Conservation (phyloP, 2,329 filamentous ascomycete species). For the Talaromyces amestolkiae region DNA sequence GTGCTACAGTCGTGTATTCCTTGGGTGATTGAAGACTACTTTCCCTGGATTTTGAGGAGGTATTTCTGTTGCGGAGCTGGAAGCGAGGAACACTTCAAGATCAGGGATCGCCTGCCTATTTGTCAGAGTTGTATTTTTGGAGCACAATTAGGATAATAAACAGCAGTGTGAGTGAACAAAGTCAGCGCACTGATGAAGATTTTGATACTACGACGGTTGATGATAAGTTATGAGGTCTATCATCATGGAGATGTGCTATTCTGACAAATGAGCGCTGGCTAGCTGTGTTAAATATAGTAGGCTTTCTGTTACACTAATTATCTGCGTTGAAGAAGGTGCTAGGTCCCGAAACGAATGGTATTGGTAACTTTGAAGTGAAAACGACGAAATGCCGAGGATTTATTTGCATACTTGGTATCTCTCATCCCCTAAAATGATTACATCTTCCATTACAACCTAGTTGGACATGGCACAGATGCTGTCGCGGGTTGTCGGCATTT, state of each 20-base stretch:
- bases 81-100: neutral
- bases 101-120: neutral
- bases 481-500: constrained; percentile 3
- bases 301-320: neutral
- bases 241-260: neutral
- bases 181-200: neutral
- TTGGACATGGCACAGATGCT: neutral
- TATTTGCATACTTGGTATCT: neutral
- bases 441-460: neutral
- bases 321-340: neutral
- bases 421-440: neutral
- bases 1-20: constrained; percentile 31
- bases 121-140: constrained; percentile 11
- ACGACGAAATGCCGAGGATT: neutral
- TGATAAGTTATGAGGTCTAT: neutral
- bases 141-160: constrained; percentile 1
- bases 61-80: constrained; percentile 17
- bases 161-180: neutral
- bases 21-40: constrained; percentile 10
- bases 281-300: neutral
- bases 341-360: too few species aligned
- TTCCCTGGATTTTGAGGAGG: constrained; percentile 14
- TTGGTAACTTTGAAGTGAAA: neutral
- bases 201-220: neutral
- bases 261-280: neutral